Evolutionary conservation across 202 grass and related monocot genomes (phyloP).

Genomic region (Panicum virgatum): DNA sequence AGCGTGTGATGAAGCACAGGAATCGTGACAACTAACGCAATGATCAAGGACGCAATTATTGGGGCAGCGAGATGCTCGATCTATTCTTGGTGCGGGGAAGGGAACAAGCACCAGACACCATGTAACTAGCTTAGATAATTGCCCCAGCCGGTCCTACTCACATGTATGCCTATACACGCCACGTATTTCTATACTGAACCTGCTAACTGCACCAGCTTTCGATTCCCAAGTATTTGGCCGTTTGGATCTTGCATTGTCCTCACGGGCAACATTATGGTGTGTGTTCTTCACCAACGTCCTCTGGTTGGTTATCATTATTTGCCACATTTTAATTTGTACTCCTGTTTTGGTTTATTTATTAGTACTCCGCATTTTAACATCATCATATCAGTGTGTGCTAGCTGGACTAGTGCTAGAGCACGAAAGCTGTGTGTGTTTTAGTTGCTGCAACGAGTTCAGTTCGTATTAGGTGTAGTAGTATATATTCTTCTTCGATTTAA

Average conservation of each 20-base stretch:
- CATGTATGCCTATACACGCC: slow-evolving; percentile 18
- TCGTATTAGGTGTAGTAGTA: not conserved
- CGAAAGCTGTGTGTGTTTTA: not conserved
- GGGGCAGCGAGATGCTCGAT: slow-evolving; percentile 39
- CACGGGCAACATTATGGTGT: not conserved
- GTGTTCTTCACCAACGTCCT: not conserved
- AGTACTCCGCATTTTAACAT: not conserved
- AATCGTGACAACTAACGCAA: slow-evolving; percentile 34
- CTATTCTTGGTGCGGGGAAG: slow-evolving; percentile 27
- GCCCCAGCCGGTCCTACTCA: slow-evolving; percentile 26
- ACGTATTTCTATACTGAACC: slow-evolving; percentile 5
- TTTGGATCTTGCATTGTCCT: not conserved
- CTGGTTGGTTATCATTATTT: too few species aligned
- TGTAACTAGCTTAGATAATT: slow-evolving; percentile 40
- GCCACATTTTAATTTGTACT: too few species aligned
- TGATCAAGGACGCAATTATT: slow-evolving; percentile 44
- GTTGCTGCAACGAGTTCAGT: slow-evolving; percentile 11
- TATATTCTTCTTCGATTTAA: too few species aligned
- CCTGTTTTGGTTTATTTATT: not conserved
- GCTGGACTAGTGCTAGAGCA: not conserved
- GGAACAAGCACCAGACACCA: slow-evolving; percentile 24
- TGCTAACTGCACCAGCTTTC: not conserved
- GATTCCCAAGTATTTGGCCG: not conserved
- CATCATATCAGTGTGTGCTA: too few species aligned
- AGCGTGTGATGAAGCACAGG: slow-evolving; percentile 21